Conservation (phyloP, 192 early-diverging fungal species). For the Backusella parvicylindrica region DNA sequence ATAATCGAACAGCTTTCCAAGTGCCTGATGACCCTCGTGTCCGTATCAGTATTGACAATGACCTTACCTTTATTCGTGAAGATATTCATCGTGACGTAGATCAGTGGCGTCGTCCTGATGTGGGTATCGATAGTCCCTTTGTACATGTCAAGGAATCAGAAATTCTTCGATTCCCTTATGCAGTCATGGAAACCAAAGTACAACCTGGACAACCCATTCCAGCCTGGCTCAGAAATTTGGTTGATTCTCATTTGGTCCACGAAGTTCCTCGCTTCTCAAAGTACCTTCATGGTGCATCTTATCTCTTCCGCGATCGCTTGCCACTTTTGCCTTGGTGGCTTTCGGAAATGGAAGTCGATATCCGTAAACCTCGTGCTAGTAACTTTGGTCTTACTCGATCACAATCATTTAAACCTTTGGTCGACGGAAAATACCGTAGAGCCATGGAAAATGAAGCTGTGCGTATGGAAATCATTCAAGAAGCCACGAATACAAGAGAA, state of each 20-base stretch:
- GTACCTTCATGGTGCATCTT: constrained; percentile 44
- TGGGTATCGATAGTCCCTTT: constrained; percentile 42
- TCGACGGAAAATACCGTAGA: constrained; percentile 30
- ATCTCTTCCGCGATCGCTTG: constrained; percentile 41
- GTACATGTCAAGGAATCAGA: constrained; percentile 16
- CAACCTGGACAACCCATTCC: constrained; percentile 16
- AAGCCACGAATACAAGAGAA: constrained; percentile 13
- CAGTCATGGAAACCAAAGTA: constrained; percentile 31
- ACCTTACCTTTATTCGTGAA: constrained; percentile 93
- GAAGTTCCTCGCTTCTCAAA: constrained; percentile 49
- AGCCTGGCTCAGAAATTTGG: constrained; percentile 20
- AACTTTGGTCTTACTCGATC: constrained; percentile 34
- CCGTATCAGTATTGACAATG: constrained; percentile 90
- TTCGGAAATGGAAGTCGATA: constrained; percentile 51
- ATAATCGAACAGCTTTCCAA: constrained; percentile 36
- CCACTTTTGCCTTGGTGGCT: constrained; percentile 50
- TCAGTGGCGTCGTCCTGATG: constrained; percentile 36
- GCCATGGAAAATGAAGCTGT: constrained; percentile 24
- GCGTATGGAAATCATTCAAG: constrained; percentile 40
- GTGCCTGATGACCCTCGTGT: constrained; percentile 55
- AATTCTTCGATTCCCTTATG: constrained; percentile 34
- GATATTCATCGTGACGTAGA: constrained; percentile 73
- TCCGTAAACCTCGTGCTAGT: constrained; percentile 40
- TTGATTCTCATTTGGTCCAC: constrained; percentile 42
- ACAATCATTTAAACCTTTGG: constrained; percentile 32